Evolutionary conservation across 768 basidiomycete species (phyloP).

Genomic region (Butyriboletus loyo): DNA sequence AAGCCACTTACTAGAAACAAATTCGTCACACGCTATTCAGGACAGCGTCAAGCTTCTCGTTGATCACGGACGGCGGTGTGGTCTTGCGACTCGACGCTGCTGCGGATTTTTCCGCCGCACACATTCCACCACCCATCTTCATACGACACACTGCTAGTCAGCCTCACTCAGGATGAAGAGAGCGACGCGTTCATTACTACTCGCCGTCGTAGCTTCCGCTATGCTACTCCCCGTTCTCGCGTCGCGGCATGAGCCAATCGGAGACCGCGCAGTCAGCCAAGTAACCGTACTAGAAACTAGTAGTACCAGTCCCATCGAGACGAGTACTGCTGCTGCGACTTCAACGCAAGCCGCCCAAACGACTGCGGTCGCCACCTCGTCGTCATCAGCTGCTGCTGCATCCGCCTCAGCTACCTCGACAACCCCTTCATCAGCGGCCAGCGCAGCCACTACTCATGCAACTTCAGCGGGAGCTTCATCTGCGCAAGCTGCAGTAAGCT

Average conservation of each 20-base stretch:
- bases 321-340: not conserved
- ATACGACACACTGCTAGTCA: constrained; percentile 2
- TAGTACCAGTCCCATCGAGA: not conserved
- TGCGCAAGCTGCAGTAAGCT: not conserved
- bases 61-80: constrained; percentile 4
- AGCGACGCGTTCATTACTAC: constrained; percentile 21
- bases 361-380: not conserved
- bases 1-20: not conserved
- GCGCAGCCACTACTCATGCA: not conserved
- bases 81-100: constrained; percentile 15
- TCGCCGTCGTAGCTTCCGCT: constrained; percentile 27
- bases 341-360: constrained; percentile 4
- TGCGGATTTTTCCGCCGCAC: constrained; percentile 26
- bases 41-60: constrained; percentile 1
- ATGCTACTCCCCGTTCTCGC: constrained; percentile 25
- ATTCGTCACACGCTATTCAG: not conserved
- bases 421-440: constrained; percentile 1
- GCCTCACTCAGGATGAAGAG: constrained; percentile 25
- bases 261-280: constrained; percentile 12
- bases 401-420: constrained; percentile 4
- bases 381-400: constrained; percentile 11
- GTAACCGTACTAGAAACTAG: constrained; percentile 10
- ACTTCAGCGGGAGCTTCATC: constrained; percentile 4
- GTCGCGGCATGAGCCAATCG: constrained; percentile 19
- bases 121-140: constrained; percentile 13